Base-by-base conservation (phyloP, 495 filamentous ascomycete species). In the Hypoxylon rickii region DNA sequence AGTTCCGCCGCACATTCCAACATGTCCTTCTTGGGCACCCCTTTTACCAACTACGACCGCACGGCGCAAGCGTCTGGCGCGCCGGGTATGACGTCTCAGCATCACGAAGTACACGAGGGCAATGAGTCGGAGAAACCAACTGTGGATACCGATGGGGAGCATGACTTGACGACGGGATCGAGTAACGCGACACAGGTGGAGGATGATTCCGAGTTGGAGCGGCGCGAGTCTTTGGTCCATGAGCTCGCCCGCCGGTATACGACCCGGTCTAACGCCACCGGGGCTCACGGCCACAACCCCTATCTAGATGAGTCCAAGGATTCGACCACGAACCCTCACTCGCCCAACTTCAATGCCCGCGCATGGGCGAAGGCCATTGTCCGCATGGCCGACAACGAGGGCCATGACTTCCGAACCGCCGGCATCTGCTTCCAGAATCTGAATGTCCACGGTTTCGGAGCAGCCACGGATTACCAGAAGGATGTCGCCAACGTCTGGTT, bases 381-480 rank as follows among this genome's bases (percentile, higher is more conserved):
- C 29, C 71, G 74, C 21, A 66, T 80, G 53, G 63, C 77, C 3
- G 54, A 68, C 12, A 70, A 73, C 32, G 69, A 72, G 20, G 79
- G 79, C 15, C 62, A 67, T 21, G 61, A 70, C 15, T 75, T 74
- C 52, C 72, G 81, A 47, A 78, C 78, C 2, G 74, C 74, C 3
- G 83, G 82, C 29, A 72, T 86, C 31, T 62, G 70, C 46, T 84
- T 77, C 68, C 81, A 79, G 61, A 82, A 89, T 60, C 73, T 94
- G 51, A 88, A 81, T 51, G 85, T 90, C 17, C 85, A 90, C 70
- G 89, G 89, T 22, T 92, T 84, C 65, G 89, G 89, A 17, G 82
- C 79, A 37, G 74, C 86, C 1, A 89, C 88, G 1, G 89, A 92
- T 70, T 93, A 89, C 64, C 89, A 94, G 67, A 92, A 92, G 74